Evolutionary conservation across 306 rosid species (phyloP), one percentile per base, ranked within the genome.

Genomic region (Benincasa hispida): DNA sequence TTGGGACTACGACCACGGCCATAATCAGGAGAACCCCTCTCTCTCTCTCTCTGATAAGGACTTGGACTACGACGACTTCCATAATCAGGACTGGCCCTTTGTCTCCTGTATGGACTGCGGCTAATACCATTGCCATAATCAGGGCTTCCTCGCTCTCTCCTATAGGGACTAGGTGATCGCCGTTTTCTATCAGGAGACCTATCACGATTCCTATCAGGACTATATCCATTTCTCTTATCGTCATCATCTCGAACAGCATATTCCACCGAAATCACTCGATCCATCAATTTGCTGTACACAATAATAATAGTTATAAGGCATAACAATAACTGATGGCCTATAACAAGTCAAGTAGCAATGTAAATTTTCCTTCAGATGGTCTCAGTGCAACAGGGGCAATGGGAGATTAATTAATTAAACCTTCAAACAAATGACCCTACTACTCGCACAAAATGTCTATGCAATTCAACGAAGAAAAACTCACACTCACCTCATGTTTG

Each of bases 201-300:
- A 79, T 87, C 97, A 57, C 81, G 90, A 60, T 87, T 82, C 85
- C 95, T 89, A 45, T 88, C 93, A 24, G 99, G 97, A 79, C 98
- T 95, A 78, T 82, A 75, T 41, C 91, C 98, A 79, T 88, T 90
- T 74, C 89, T 85, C 87, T 83, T 87, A 63, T 87, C 96, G 66
- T 90, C 98, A 75, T 95, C 97, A 79, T 95, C 96, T 75, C 89
- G 88, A 21, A 84, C 93, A 76, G 99, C 91, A 80, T 87, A 95
- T 81, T 92, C 99, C 69, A 95, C 99, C 2, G 99, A 90, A 76
- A 95, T 92, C 74, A 95, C 98, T 67, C 97, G 88, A 82, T 95
- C 99, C 87, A 92, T 11, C 86, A 95, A 81, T 85, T 92, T 95
- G 89, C 98, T 95, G 91, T 87, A 89, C 61, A 70, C 45, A 25